Conservation (phyloP, 2,329 filamentous ascomycete species). For the Hymenoscyphus fructigenus region DNA sequence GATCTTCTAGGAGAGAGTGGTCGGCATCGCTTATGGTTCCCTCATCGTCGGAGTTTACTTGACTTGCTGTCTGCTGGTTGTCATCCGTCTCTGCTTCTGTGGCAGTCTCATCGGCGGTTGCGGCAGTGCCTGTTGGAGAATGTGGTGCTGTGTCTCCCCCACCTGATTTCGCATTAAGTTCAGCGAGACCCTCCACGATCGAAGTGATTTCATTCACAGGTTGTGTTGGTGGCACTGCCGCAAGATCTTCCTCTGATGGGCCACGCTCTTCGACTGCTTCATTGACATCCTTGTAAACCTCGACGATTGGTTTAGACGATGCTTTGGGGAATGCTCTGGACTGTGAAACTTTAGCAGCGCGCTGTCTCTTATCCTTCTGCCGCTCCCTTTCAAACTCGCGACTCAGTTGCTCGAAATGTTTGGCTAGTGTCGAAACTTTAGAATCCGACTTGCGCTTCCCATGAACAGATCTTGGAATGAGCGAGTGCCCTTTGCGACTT, state of each 20-base stretch:
- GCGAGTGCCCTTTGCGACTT: slow-evolving; percentile 61
- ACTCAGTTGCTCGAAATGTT: slow-evolving; percentile 94
- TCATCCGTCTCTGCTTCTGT: slow-evolving; percentile 43
- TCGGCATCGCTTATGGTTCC: slow-evolving; percentile 71
- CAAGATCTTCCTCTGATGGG: slow-evolving; percentile 60
- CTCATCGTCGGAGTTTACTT: slow-evolving; percentile 69
- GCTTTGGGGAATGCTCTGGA: slow-evolving; percentile 85
- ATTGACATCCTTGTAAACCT: slow-evolving; percentile 91
- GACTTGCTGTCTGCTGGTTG: slow-evolving; percentile 48
- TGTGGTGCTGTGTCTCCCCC: slow-evolving; percentile 22
- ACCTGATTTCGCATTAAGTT: slow-evolving; percentile 26
- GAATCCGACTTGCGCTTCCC: slow-evolving; percentile 62
- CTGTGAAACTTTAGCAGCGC: slow-evolving; percentile 71
- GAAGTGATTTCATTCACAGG: slow-evolving; percentile 33
- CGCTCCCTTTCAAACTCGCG: slow-evolving; percentile 89
- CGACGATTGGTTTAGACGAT: slow-evolving; percentile 91
- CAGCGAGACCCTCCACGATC: slow-evolving; percentile 34
- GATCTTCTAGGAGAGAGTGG: slow-evolving; percentile 65
- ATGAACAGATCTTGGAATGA: slow-evolving; percentile 85
- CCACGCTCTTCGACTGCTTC: slow-evolving; percentile 85
- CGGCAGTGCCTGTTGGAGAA: slow-evolving; percentile 33
- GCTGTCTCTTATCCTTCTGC: slow-evolving; percentile 77
- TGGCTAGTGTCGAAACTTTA: slow-evolving; percentile 86
- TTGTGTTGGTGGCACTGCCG: slow-evolving; percentile 39
- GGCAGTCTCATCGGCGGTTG: slow-evolving; percentile 32